These are phyloP conservation scores for Leptographium procerum DNA, from an alignment of 2,329 filamentous ascomycete genomes.

Conservation along the genomic window DNA sequence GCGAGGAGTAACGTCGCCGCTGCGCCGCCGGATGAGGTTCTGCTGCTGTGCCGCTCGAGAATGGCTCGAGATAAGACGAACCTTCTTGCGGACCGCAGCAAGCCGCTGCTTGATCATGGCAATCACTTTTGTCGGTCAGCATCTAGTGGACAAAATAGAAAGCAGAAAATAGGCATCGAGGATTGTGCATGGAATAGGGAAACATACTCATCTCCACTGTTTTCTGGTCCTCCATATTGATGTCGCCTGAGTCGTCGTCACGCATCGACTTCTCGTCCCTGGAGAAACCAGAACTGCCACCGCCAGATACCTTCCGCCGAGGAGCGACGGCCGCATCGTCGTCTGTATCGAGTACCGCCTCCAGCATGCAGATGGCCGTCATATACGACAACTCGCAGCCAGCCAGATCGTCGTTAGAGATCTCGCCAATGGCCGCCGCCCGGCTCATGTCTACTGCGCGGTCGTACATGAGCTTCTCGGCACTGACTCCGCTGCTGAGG, in stretches of 20 bases:
- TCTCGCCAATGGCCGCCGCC: slow-evolving; percentile 86
- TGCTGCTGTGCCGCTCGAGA: slow-evolving; percentile 37
- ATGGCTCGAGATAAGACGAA: slow-evolving; percentile 48
- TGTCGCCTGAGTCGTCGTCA: slow-evolving; percentile 33
- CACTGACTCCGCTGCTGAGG: slow-evolving; percentile 79
- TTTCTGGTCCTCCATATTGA: slow-evolving; percentile 59
- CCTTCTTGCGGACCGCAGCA: slow-evolving; percentile 45
- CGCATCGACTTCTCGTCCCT: slow-evolving; percentile 31
- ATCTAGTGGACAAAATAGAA: background rate
- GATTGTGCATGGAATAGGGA: too few relatives aligned
- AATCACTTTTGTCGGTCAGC: slow-evolving; percentile 38
- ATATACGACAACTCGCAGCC: slow-evolving; percentile 90
- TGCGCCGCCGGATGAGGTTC: slow-evolving; percentile 34
- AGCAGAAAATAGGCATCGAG: slow-evolving; percentile 2
- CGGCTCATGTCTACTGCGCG: slow-evolving; percentile 94
- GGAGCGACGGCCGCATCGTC: slow-evolving; percentile 34
- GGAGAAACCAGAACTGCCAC: slow-evolving; percentile 13
- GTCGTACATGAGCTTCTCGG: slow-evolving; percentile 97
- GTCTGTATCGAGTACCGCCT: slow-evolving; percentile 83
- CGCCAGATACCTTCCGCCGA: slow-evolving; percentile 23
- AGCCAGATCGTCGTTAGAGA: slow-evolving; percentile 76
- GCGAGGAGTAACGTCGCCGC: slow-evolving; percentile 44
- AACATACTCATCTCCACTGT: slow-evolving; percentile 61
- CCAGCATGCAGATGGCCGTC: slow-evolving; percentile 87
- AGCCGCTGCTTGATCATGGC: slow-evolving; percentile 50